A percentile compares a stretch with the other conserved stretches of the same genome.
phyloP scores from a whole-genome alignment of 2,329 filamentous ascomycete genomes.

The Cladosporium sphaerospermum region DNA sequence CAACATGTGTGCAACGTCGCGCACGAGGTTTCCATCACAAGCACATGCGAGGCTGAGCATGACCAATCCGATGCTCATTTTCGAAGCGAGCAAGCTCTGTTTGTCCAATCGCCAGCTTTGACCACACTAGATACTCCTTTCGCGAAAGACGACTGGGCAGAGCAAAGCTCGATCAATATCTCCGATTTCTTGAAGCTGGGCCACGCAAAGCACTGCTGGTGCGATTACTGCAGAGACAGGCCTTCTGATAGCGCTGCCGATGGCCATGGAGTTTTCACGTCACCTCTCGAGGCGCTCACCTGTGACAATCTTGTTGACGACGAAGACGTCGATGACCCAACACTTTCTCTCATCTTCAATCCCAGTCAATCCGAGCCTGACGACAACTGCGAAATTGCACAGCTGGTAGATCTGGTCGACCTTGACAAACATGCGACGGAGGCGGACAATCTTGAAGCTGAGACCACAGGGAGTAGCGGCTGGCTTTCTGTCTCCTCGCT shows the following conservation, averaged over 20 bases:
- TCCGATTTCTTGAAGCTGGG: constrained; percentile 24
- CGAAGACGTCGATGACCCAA: not conserved
- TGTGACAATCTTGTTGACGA: not conserved
- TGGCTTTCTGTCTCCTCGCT: constrained; percentile 1
- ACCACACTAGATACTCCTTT: constrained; percentile 6
- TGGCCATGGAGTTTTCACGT: not conserved
- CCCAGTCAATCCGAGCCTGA: not conserved
- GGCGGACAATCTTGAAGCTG: not conserved
- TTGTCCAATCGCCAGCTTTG: constrained; percentile 13
- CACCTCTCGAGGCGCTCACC: not conserved
- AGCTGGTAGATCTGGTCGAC: not conserved
- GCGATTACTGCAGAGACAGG: constrained; percentile 4
- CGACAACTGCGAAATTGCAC: not conserved
- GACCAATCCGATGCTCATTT: constrained; percentile 21
- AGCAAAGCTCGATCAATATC: constrained; percentile 19
- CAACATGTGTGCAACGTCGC: not conserved
- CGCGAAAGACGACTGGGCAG: not conserved
- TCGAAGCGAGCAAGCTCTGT: constrained; percentile 23
- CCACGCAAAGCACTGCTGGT: constrained; percentile 27
- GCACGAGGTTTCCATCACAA: constrained; percentile 7
- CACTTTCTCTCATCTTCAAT: not conserved
- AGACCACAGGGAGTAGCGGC: not conserved
- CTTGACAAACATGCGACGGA: not conserved
- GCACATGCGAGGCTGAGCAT: constrained; percentile 9
- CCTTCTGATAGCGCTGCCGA: not conserved